These are phyloP conservation scores for Cutaneotrichosporon spelunceum DNA, from an alignment of 1,284 basidiomycete species.

Conservation along the genomic window DNA sequence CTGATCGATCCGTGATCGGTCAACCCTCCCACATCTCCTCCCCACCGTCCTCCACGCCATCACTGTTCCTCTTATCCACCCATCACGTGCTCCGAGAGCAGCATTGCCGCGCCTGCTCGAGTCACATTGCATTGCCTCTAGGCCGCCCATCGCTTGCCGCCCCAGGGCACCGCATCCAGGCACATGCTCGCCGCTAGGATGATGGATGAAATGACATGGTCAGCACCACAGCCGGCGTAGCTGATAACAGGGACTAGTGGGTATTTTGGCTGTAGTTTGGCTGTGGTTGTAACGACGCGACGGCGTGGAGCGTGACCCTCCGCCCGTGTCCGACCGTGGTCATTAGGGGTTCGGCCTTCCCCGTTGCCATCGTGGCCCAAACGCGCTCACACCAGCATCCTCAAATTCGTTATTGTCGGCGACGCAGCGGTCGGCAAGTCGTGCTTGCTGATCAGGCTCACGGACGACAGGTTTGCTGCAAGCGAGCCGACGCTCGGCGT, in stretches of 20 bases:
- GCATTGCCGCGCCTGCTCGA: background rate
- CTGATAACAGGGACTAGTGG: conserved; percentile 35
- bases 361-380: background rate
- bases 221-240: background rate
- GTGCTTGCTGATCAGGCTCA: conserved; percentile 41
- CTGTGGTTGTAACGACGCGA: too few relatives aligned
- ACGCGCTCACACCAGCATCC: conserved; percentile 32
- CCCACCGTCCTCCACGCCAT: background rate
- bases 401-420: conserved; percentile 49
- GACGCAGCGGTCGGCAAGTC: conserved; percentile 48
- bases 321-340: background rate
- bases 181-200: conserved; percentile 24
- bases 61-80: background rate
- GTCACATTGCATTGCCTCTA: background rate
- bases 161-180: too few relatives aligned
- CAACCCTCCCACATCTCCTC: background rate
- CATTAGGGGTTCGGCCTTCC: background rate
- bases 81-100: too few relatives aligned
- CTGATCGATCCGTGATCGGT: background rate
- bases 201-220: conserved; percentile 32
- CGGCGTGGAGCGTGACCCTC: too few relatives aligned
- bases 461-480: conserved; percentile 40
- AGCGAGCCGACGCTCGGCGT: conserved; percentile 48
- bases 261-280: conserved; percentile 3
- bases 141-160: background rate